Evolutionary conservation across 768 basidiomycete genomes (phyloP), one percentile per base, ranked within the genome.

Genomic region (Termitomyces sp.): DNA sequence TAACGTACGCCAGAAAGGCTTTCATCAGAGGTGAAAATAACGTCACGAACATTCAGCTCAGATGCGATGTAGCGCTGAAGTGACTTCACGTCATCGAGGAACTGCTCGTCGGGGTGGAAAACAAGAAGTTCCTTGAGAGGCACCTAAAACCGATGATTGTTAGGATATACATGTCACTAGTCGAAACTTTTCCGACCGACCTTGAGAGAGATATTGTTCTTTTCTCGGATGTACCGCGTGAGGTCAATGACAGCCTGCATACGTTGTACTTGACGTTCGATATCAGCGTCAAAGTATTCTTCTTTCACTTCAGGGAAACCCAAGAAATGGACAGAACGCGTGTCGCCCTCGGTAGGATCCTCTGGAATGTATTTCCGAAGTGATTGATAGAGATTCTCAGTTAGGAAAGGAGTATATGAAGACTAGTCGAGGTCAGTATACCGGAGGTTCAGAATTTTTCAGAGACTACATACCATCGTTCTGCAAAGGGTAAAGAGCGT

Each of bases 341-440:
- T 81, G 65, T 98, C 97, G 2, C 82, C 83, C 18, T 80, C 80
- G 28, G 76, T 69, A 20, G 85, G 80, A 62, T 91, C 82, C 59
- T 85, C 84, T 0, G 94, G 92, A 62, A 96, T 90, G 76, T 84
- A 96, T n/a, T 76, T 76, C 47, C 86, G 84, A 41, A 98, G 80
- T 34, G 91, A 85, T 70, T 98, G 97, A 72, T 98, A 98, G 59
- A 98, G 78, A 73, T 88, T 97, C 73, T 99, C 97, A 7, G 94
- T 95, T 69, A 98, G 77, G 84, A 98, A 98, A 0, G 97, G 97
- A 9, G 95, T 98, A 73, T 97, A 99, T 8, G 97, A 95, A 1
- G 96, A 96, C 95, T 96, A 63, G 2, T 4, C n/a, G 3, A 6
- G 10, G 16, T 51, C 15, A 52, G 51, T 34, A 20, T 48, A 20